Evolutionary conservation across 306 rosid genomes (phyloP).

Genomic region (Begonia loranthoides): DNA sequence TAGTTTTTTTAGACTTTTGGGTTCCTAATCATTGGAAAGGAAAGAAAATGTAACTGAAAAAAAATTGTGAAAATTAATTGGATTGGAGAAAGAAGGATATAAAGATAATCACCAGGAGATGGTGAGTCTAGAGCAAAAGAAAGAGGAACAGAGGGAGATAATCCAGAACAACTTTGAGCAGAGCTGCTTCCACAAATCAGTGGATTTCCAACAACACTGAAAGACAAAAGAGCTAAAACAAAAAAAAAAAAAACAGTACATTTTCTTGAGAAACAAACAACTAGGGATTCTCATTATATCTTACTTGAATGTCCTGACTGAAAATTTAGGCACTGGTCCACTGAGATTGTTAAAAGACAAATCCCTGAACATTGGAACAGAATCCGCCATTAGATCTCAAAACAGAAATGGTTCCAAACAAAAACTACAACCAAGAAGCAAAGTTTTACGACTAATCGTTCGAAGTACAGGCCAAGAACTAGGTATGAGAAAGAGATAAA

Average conservation of each 20-base stretch:
- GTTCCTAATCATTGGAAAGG: conserved; percentile 28
- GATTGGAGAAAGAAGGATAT: conserved; percentile 43
- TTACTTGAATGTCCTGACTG: conserved; percentile 89
- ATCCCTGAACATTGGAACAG: conserved; percentile 61
- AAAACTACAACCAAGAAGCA: too few species aligned
- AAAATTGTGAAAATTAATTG: conserved; percentile 8
- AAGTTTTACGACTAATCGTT: too few species aligned
- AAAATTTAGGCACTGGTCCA: conserved; percentile 85
- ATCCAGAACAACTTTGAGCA: conserved; percentile 67
- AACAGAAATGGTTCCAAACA: conserved; percentile 4
- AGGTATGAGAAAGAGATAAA: conserved; percentile 6
- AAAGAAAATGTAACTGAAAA: not conserved
- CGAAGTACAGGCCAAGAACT: too few species aligned
- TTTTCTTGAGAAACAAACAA: not conserved
- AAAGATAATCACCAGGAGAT: conserved; percentile 49
- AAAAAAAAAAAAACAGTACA: too few species aligned
- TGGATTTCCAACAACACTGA: conserved; percentile 75
- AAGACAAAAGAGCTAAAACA: too few species aligned
- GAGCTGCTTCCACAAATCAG: conserved; percentile 61
- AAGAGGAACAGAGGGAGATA: conserved; percentile 33
- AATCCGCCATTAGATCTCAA: conserved; percentile 18
- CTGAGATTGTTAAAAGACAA: conserved; percentile 91
- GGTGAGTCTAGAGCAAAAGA: conserved; percentile 38
- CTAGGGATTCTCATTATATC: conserved; percentile 7
- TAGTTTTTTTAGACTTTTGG: conserved; percentile 41